Conservation (phyloP, 352 stramenopile genomes). For the Phytophthora foliorum region DNA sequence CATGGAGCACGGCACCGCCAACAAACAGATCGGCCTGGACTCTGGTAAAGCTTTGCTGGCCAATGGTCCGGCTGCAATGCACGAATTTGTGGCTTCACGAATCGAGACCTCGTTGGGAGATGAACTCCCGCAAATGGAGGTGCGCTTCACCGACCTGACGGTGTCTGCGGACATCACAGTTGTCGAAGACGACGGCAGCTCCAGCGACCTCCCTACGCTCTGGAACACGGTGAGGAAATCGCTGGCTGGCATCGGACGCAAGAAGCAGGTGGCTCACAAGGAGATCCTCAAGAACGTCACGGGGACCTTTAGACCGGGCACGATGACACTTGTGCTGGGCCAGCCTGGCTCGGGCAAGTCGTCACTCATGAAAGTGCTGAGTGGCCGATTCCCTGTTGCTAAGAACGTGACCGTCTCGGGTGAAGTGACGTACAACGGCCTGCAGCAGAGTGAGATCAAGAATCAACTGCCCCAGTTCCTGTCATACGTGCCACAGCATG, state of each 20-base stretch:
- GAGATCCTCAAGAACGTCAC: conserved; percentile 46
- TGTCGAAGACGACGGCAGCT: conserved; percentile 30
- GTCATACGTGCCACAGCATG: conserved; percentile 58
- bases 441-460: conserved; percentile 32
- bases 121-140: conserved; percentile 65
- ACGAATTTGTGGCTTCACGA: conserved; percentile 48
- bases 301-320: conserved; percentile 43
- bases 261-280: conserved; percentile 34
- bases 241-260: conserved; percentile 35
- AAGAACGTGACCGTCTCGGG: conserved; percentile 52
- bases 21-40: conserved; percentile 33
- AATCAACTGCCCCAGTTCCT: conserved; percentile 58
- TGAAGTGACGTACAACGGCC: conserved; percentile 64
- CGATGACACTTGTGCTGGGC: conserved; percentile 44
- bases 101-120: conserved; percentile 50
- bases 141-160: conserved; percentile 63
- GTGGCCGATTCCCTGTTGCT: conserved; percentile 48
- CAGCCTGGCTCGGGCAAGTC: conserved; percentile 41
- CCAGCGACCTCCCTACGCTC: conserved; percentile 52
- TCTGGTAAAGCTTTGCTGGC: conserved; percentile 42
- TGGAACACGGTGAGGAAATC: conserved; percentile 54
- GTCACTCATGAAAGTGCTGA: conserved; percentile 47
- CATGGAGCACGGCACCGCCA: conserved; percentile 20
- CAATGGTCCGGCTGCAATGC: conserved; percentile 48
- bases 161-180: conserved; percentile 56